A percentile compares a stretch with the other conserved stretches of the same genome.
phyloP scores from a whole-genome alignment of 2,329 filamentous ascomycete genomes.

The Aspergillus amoenus region DNA sequence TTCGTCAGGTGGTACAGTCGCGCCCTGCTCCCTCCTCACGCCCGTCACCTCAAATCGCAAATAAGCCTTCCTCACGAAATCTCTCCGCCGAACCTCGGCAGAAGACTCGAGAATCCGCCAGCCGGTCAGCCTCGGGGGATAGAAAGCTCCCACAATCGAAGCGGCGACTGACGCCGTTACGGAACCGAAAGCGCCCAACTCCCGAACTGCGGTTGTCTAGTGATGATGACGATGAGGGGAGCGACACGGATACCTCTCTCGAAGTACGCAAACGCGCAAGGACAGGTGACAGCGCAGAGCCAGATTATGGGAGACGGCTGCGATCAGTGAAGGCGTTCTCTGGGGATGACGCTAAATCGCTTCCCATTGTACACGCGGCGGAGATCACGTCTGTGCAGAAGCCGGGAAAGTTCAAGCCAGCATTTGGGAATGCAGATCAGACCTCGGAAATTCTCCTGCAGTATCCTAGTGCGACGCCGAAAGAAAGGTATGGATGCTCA shows the following conservation, averaged over 20 bases:
- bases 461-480: conserved; percentile 73
- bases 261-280: conserved; percentile 45
- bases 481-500: conserved; percentile 58
- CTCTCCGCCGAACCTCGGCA: conserved; percentile 22
- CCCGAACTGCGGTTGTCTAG: conserved; percentile 41
- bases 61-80: conserved; percentile 19
- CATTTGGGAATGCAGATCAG: conserved; percentile 47
- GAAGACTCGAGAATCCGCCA: conserved; percentile 24
- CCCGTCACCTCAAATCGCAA: conserved; percentile 26
- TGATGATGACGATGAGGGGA: conserved; percentile 44
- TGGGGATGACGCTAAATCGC: conserved; percentile 35
- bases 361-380: conserved; percentile 50
- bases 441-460: conserved; percentile 65
- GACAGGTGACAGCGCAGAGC: conserved; percentile 41
- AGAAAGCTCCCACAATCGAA: conserved; percentile 28
- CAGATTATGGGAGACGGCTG: conserved; percentile 45
- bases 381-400: conserved; percentile 48
- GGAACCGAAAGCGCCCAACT: conserved; percentile 38
- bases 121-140: conserved; percentile 33
- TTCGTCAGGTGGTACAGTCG: conserved; percentile 43
- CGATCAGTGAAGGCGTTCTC: conserved; percentile 48
- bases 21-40: conserved; percentile 31
- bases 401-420: conserved; percentile 52
- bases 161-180: conserved; percentile 31
- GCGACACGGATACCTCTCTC: conserved; percentile 42